Evolutionary conservation across 2,329 filamentous ascomycete genomes (phyloP), one percentile per base, ranked within the genome.

Genomic region (Colletotrichum liaoningense): DNA sequence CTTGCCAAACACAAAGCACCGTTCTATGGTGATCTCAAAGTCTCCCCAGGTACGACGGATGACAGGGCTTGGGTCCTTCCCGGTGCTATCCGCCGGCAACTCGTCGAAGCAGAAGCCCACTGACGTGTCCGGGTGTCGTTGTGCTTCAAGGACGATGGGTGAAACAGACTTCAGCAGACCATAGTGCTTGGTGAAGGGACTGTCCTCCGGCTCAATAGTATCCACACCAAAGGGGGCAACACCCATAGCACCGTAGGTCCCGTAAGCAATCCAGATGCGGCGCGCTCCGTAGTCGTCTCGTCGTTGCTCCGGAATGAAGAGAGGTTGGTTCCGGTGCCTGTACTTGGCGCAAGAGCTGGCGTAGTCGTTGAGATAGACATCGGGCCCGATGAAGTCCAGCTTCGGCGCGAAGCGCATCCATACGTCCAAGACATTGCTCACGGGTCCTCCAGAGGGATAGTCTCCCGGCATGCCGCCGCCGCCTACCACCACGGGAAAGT

Each of bases 291-390:
- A 79, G 35, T 86, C 85, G 64, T 88, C 86, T 9, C 87, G 81
- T 16, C 86, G 79, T 74, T 88, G 87, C 77, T 88, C 87, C 0
- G 87, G 87, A 42, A 88, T 87, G 72, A 88, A 87, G 0, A 88
- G 80, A 0, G 85, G 81, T 68, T 87, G 83, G 12, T 79, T 77
- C 3, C 81, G 77, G 67, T 86, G 83, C 3, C 81, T 76, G 69
- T 87, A 88, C 19, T 84, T 81, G 22, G 75, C 76, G 67, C 86
- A 88, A 0, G 83, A 80, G 0, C 73, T 79, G 46, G 82, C 81
- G 71, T 88, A 88, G 35, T 87, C 83, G 69, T 87, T 83, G 14
- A 88, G 81, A 71, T 88, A 88, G 6, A 88, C 33, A 49, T 88
- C 86, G 0, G 86, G 86, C 0, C 83, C 80, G n/a, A 88, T 79